phyloP scores from a whole-genome alignment of 2,329 filamentous ascomycete species.

The Hymenoscyphus salicellus region DNA sequence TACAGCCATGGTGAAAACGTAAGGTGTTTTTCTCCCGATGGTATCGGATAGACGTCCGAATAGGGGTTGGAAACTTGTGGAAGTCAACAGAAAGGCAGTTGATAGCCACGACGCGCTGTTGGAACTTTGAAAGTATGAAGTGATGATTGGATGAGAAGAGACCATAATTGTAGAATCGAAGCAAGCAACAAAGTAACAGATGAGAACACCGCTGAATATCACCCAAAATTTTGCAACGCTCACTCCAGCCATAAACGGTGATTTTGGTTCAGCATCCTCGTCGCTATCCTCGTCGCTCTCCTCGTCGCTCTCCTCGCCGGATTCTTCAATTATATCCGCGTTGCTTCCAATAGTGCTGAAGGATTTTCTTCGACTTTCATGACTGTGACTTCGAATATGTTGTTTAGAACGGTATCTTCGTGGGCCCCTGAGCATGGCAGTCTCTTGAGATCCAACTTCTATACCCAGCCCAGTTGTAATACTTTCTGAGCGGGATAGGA shows the following conservation, averaged over 20 bases:
- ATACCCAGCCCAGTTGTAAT: constrained; percentile 32
- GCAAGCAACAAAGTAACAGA: constrained; percentile 56
- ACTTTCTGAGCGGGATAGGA: constrained; percentile 30
- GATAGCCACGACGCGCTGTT: constrained; percentile 82
- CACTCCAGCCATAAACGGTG: constrained; percentile 43
- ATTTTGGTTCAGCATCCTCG: constrained; percentile 22
- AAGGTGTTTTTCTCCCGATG: constrained; percentile 65
- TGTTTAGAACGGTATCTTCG: constrained; percentile 25
- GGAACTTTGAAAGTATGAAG: constrained; percentile 72
- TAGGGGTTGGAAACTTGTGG: constrained; percentile 71
- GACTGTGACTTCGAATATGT: constrained; percentile 21
- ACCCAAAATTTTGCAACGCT: constrained; percentile 54
- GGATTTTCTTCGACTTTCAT: constrained; percentile 25
- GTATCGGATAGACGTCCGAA: constrained; percentile 73
- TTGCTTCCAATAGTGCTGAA: constrained; percentile 22
- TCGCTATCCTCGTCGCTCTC: constrained; percentile 20
- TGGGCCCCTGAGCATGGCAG: constrained; percentile 33
- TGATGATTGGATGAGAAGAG: constrained; percentile 76
- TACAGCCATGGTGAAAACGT: constrained; percentile 59
- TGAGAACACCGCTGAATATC: constrained; percentile 58
- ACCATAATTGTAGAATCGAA: constrained; percentile 83
- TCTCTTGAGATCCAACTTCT: constrained; percentile 32
- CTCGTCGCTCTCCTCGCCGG: constrained; percentile 17
- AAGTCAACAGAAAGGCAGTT: constrained; percentile 74
- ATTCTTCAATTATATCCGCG: constrained; percentile 19